A percentile compares a stretch with the other conserved stretches of the same genome.
phyloP scores from a whole-genome alignment of 805 yeast genomes.

The Yarrowia divulgata region DNA sequence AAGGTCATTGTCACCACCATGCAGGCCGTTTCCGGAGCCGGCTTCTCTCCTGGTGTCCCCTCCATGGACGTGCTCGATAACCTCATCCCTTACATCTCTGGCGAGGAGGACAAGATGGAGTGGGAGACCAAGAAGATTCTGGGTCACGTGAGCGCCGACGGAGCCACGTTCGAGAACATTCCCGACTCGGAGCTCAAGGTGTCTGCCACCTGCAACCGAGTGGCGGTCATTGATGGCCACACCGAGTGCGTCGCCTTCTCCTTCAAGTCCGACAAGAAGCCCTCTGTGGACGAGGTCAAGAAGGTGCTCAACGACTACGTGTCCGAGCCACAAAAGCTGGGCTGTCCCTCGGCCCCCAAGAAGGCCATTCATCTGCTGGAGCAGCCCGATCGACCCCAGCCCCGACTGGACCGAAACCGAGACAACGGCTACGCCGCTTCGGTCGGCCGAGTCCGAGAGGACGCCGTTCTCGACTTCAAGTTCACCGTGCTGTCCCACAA shows the following conservation, averaged over 20 bases:
- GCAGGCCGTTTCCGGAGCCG: slow-evolving; percentile 98
- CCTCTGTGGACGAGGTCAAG: slow-evolving; percentile 82
- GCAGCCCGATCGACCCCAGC: slow-evolving; percentile 94
- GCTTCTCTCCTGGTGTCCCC: slow-evolving; percentile 96
- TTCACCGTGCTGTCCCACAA: slow-evolving; percentile 98
- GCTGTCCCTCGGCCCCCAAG: slow-evolving; percentile 92
- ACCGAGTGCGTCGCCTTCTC: slow-evolving; percentile 91
- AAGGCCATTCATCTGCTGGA: slow-evolving; percentile 91
- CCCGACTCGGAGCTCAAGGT: slow-evolving; percentile 78
- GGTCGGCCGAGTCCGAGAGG: slow-evolving; percentile 93
- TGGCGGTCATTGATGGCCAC: slow-evolving; percentile 97
- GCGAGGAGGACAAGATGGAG: slow-evolving; percentile 98
- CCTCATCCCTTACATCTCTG: slow-evolving; percentile 91
- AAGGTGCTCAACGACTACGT: slow-evolving; percentile 70
- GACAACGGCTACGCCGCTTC: slow-evolving; percentile 93
- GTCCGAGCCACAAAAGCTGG: slow-evolving; percentile 80
- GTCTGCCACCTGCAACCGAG: slow-evolving; percentile 96
- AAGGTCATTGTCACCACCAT: slow-evolving; percentile 86
- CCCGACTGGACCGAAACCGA: slow-evolving; percentile 94
- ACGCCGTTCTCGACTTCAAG: slow-evolving; percentile 90
- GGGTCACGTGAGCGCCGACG: slow-evolving; percentile 61
- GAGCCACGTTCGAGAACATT: slow-evolving; percentile 62
- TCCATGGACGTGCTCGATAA: slow-evolving; percentile 95
- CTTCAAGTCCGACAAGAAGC: slow-evolving; percentile 83
- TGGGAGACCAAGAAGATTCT: slow-evolving; percentile 97